Evolutionary conservation across 768 basidiomycete genomes (phyloP).

Genomic region (Macrocybe gigantea): DNA sequence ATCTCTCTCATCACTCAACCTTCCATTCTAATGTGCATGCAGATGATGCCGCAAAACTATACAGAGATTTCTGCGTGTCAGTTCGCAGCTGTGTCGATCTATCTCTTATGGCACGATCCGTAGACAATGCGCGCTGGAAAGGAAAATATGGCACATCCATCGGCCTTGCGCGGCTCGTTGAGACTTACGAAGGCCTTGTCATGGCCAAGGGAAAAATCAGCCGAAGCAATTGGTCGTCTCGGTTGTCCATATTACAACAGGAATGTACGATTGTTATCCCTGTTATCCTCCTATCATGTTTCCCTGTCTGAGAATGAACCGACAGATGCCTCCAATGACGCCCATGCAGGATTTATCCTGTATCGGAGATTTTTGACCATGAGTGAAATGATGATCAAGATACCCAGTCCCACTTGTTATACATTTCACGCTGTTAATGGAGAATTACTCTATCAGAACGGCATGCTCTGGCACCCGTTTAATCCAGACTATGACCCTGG

Average conservation of each 20-base stretch:
- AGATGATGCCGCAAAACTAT: constrained; percentile 71
- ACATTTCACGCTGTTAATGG: constrained; percentile 52
- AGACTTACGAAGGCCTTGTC: constrained; percentile 46
- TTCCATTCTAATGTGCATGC: constrained; percentile 6
- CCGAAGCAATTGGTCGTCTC: constrained; percentile 65
- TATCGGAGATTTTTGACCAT: constrained; percentile 42
- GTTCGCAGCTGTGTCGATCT: constrained; percentile 60
- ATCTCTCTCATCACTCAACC: constrained; percentile 5
- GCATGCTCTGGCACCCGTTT: constrained; percentile 43
- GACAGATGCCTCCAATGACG: constrained; percentile 69
- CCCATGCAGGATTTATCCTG: constrained; percentile 54
- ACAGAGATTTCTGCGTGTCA: constrained; percentile 38
- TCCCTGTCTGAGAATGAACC: constrained; percentile 4
- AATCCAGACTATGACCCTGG: constrained; percentile 75
- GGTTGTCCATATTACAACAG: constrained; percentile 39
- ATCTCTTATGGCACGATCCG: constrained; percentile 60
- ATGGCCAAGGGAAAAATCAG: constrained; percentile 57
- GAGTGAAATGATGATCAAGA: constrained; percentile 25
- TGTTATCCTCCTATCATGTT: not conserved
- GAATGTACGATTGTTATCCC: constrained; percentile 46
- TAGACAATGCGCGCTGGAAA: constrained; percentile 69
- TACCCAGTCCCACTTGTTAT: constrained; percentile 41
- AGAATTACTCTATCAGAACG: constrained; percentile 29
- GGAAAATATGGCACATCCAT: constrained; percentile 57
- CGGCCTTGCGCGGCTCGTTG: constrained; percentile 61